Evolutionary conservation across 495 filamentous ascomycete genomes (phyloP), one percentile per base, ranked within the genome.

Genomic region (Apodospora peruviana): DNA sequence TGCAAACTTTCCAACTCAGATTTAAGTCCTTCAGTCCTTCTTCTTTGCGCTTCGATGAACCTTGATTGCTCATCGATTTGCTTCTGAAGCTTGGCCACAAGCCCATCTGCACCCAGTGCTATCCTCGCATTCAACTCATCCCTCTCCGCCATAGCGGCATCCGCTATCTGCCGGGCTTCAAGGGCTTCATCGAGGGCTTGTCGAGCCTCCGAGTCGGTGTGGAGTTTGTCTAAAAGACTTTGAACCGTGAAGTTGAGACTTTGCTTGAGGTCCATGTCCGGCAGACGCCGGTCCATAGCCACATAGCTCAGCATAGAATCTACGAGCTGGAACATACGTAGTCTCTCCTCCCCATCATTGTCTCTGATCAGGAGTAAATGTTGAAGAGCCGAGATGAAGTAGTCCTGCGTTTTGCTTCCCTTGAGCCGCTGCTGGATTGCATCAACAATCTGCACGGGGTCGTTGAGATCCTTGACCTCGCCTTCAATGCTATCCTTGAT

Each of bases 251-350:
- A 96, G 62, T 91, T 96, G 57, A 98, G 79, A 51, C 90, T 95
- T 59, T 96, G 90, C 68, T 95, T 95, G 47, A 98, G 81, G 61
- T 98, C 93, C 78, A 98, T 89, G 69, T 98, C 91, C 36, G 93
- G 94, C 51, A 97, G 67, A 44, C 93, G 80, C 53, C 93, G 83
- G 66, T 98, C 93, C 94, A 98, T 98, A 48, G 91, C 93, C 49
- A 98, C 93, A 66, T 98, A 97, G 70, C 88, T 95, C 51, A 98
- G 82, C 88, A 98, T 98, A 8, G 88, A 83, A 64, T 98, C 93
- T 8, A 97, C 91, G 9, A 98, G 80, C 74, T 98, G 93, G 72
- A 97, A 98, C 89, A 96, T 94, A 24, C 90, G 83, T 25, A 96
- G 68, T 29, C 90, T 79, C 64, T 98, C 93, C 64, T 98, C 93